These are phyloP conservation scores for Colletotrichum neosansevieriae DNA, from an alignment of 2,329 filamentous ascomycete genomes.

Conservation along the genomic window DNA sequence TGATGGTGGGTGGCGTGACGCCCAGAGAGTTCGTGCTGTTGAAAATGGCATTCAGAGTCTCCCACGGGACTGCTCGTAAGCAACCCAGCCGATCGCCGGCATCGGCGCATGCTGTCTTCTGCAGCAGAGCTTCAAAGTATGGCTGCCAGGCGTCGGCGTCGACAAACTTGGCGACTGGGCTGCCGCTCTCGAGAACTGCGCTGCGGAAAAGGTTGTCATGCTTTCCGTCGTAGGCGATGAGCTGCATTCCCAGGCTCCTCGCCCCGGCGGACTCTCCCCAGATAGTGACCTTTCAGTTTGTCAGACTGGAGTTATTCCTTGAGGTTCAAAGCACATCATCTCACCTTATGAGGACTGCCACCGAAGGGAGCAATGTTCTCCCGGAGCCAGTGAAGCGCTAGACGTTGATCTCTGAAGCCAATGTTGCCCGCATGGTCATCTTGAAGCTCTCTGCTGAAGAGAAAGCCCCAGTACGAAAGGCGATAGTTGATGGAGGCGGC, in stretches of 20 bases:
- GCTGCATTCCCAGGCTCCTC: slow-evolving; percentile 73
- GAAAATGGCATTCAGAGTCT: slow-evolving; percentile 55
- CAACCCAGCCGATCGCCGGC: slow-evolving; percentile 63
- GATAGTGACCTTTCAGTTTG: slow-evolving; percentile 56
- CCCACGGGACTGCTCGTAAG: slow-evolving; percentile 63
- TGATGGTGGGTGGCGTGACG: slow-evolving; percentile 43
- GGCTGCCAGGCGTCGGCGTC: slow-evolving; percentile 60
- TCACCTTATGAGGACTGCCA: slow-evolving; percentile 71
- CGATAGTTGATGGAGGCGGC: slow-evolving; percentile 76
- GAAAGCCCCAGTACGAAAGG: slow-evolving; percentile 71
- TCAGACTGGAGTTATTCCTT: too few relatives aligned
- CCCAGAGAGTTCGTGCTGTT: slow-evolving; percentile 62
- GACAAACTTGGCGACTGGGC: slow-evolving; percentile 64
- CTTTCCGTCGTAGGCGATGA: slow-evolving; percentile 71
- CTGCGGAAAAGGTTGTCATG: slow-evolving; percentile 72
- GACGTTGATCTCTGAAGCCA: slow-evolving; percentile 70
- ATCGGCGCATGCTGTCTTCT: slow-evolving; percentile 50
- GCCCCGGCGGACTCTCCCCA: slow-evolving; percentile 72
- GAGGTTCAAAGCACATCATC: too few relatives aligned
- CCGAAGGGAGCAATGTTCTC: slow-evolving; percentile 75
- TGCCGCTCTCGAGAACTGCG: slow-evolving; percentile 73
- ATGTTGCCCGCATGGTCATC: slow-evolving; percentile 68
- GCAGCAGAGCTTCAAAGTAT: slow-evolving; percentile 39
- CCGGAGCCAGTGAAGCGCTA: slow-evolving; percentile 71
- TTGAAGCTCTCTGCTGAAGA: slow-evolving; percentile 67